phyloP scores from a whole-genome alignment of 805 yeast genomes.

The Kregervanrija delftensis region DNA sequence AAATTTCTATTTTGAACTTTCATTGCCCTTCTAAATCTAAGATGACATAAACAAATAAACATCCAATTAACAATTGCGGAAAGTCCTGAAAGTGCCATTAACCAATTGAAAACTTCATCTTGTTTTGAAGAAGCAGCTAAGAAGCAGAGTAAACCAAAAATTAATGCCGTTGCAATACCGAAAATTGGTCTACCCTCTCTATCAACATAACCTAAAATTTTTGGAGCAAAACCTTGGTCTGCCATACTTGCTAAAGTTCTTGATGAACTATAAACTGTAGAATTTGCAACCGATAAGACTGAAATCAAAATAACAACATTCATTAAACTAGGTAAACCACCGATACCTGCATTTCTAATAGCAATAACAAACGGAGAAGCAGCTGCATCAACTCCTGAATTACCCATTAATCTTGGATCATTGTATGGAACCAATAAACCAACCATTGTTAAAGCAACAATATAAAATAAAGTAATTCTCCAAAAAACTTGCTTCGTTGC shows the following conservation, averaged over 20 bases:
- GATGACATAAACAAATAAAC: conserved; percentile 53
- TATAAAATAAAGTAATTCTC: conserved; percentile 49
- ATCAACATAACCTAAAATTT: conserved; percentile 55
- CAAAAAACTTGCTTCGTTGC: conserved; percentile 58
- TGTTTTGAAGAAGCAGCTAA: conserved; percentile 48
- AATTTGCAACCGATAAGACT: conserved; percentile 64
- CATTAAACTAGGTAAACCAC: conserved; percentile 55
- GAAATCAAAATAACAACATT: conserved; percentile 62
- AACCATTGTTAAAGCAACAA: conserved; percentile 41
- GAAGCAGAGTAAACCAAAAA: conserved; percentile 50
- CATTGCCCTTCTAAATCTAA: conserved; percentile 61
- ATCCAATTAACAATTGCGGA: conserved; percentile 72
- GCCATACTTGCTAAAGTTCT: conserved; percentile 58
- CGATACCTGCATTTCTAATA: conserved; percentile 50
- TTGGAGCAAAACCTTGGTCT: conserved; percentile 57
- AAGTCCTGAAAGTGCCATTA: conserved; percentile 62
- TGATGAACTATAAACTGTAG: conserved; percentile 60
- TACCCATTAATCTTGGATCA: conserved; percentile 39
- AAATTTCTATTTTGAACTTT: conserved; percentile 51
- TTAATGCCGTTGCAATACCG: conserved; percentile 44
- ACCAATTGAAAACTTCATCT: conserved; percentile 59
- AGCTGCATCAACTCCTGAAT: conserved; percentile 38
- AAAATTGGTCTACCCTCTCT: conserved; percentile 65
- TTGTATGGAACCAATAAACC: conserved; percentile 54
- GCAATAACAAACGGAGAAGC: conserved; percentile 69